Conservation (phyloP, 2,329 filamentous ascomycete species). For the Aureobasidium sp. region DNA sequence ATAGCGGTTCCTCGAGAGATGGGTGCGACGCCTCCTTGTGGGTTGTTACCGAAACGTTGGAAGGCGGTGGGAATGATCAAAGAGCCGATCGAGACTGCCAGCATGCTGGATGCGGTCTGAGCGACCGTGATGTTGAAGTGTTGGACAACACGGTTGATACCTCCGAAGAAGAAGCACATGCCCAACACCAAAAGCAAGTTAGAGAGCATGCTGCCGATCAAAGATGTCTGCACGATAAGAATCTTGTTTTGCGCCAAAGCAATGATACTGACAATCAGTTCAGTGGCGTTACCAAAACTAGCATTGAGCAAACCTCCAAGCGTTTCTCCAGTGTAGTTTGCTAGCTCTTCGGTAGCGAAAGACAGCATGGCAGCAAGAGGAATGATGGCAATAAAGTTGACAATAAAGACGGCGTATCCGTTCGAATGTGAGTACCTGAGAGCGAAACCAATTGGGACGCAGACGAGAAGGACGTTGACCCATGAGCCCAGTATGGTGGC, state of each 20-base stretch:
- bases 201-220: slow-evolving; percentile 86
- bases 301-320: slow-evolving; percentile 85
- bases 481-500: slow-evolving; percentile 74
- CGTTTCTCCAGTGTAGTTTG: slow-evolving; percentile 69
- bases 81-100: slow-evolving; percentile 70
- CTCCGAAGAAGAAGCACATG: slow-evolving; percentile 88
- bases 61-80: slow-evolving; percentile 90
- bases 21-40: slow-evolving; percentile 26
- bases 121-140: slow-evolving; percentile 89
- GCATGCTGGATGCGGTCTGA: slow-evolving; percentile 75
- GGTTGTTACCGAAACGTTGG: slow-evolving; percentile 43
- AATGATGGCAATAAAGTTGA: slow-evolving; percentile 92
- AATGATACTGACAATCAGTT: slow-evolving; percentile 64
- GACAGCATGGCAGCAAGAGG: slow-evolving; percentile 80
- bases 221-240: slow-evolving; percentile 82
- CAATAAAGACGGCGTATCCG: slow-evolving; percentile 64
- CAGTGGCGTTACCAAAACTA: slow-evolving; percentile 63
- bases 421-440: slow-evolving; percentile 58
- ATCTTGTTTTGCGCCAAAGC: slow-evolving; percentile 68
- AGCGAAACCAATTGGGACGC: slow-evolving; percentile 70
- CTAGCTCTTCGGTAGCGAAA: slow-evolving; percentile 86
- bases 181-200: slow-evolving; percentile 84
- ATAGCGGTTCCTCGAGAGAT: slow-evolving; percentile 65
- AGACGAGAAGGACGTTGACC: slow-evolving; percentile 75
- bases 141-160: slow-evolving; percentile 70